These are phyloP conservation scores for Secale cereale DNA, from an alignment of 176 grass and related monocot genomes.

Conservation along the genomic window DNA sequence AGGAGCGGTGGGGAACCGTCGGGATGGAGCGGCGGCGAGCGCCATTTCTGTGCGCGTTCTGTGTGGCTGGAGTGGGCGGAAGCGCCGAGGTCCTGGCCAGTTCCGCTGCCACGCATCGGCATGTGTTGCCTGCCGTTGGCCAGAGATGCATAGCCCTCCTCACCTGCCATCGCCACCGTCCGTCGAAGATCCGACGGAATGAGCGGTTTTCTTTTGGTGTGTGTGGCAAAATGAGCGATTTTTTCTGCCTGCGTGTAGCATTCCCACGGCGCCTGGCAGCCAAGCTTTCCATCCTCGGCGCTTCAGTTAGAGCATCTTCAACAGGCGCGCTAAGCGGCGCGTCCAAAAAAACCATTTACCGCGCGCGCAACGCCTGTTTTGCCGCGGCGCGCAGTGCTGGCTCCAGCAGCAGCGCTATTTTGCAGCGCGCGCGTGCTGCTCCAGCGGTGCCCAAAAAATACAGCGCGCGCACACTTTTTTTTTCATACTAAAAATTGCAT, in stretches of 20 bases:
- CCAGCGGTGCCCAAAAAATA: no score
- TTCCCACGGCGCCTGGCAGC: not conserved
- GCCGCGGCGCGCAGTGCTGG: no score
- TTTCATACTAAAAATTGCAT: no score
- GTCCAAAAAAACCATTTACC: no score
- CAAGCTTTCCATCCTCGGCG: not conserved
- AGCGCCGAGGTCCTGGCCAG: not conserved
- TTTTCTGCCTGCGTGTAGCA: not conserved
- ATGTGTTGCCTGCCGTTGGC: not conserved
- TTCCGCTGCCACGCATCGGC: constrained; percentile 21
- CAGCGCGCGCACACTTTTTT: no score
- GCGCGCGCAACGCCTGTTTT: no score
- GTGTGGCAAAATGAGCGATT: no score
- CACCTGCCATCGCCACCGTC: not conserved
- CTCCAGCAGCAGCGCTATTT: no score
- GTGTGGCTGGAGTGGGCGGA: not conserved
- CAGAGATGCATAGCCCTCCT: not conserved
- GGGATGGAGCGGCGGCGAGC: constrained; percentile 31
- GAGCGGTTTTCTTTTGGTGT: not conserved
- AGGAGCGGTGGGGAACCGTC: not conserved
- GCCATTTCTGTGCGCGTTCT: constrained; percentile 24
- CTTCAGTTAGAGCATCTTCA: no score
- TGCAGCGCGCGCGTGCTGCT: no score
- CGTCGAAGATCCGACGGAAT: not conserved
- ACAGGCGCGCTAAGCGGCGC: no score